phyloP scores from a whole-genome alignment of 2,329 filamentous ascomycete species.

The Trichophyton verrucosum region DNA sequence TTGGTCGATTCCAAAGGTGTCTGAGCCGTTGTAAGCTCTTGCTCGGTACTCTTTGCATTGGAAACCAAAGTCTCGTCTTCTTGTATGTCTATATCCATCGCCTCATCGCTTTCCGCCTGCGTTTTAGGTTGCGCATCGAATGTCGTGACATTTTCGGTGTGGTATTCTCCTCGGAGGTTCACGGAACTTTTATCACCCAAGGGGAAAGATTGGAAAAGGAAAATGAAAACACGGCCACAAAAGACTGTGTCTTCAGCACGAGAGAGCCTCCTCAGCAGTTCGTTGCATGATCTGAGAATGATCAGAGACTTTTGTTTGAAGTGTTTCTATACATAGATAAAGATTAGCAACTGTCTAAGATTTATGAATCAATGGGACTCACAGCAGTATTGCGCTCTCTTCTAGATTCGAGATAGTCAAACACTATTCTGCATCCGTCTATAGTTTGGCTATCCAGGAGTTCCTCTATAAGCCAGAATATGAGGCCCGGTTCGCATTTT shows the following conservation, averaged over 20 bases:
- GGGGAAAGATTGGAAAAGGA: constrained; percentile 95
- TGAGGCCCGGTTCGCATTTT: constrained; percentile 58
- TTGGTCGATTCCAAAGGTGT: neutral
- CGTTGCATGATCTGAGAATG: constrained; percentile 89
- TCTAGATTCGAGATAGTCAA: constrained; percentile 89
- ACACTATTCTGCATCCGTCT: constrained; percentile 76
- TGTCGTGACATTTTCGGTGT: constrained; percentile 83
- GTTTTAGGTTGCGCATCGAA: constrained; percentile 50
- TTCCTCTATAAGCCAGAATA: constrained; percentile 88
- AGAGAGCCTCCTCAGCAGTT: constrained; percentile 84
- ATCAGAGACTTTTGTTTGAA: constrained; percentile 76
- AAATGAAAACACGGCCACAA: constrained; percentile 94
- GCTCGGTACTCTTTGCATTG: constrained; percentile 9
- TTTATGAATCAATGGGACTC: constrained; percentile 24
- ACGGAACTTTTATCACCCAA: constrained; percentile 94
- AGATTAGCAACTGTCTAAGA: neutral
- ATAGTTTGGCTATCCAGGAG: constrained; percentile 93
- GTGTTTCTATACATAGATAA: constrained; percentile 38
- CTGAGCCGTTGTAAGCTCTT: constrained; percentile 5
- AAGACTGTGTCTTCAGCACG: constrained; percentile 94
- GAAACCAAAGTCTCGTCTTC: constrained; percentile 17
- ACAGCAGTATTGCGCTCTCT: constrained; percentile 73
- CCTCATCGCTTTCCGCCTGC: constrained; percentile 32
- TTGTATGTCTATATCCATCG: constrained; percentile 56
- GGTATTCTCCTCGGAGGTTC: constrained; percentile 89